Evolutionary conservation across 1,284 basidiomycete species (phyloP).

Genomic region (Cutaneotrichosporon sp.): DNA sequence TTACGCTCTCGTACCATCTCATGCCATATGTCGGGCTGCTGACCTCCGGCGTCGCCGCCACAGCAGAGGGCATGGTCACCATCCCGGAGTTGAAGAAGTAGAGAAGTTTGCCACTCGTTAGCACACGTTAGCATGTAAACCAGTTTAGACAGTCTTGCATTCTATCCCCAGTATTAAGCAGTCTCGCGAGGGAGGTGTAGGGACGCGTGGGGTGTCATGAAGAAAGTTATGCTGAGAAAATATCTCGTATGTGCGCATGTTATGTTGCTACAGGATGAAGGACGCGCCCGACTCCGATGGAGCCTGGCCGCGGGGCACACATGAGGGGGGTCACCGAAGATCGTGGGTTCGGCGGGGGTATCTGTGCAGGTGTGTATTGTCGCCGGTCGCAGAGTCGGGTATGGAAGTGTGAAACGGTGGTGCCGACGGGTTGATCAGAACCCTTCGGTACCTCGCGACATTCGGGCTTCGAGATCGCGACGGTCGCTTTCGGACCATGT

Average conservation of each 20-base stretch:
- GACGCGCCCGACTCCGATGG: too few species aligned
- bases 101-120: too few species aligned
- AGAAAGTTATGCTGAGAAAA: background rate
- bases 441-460: slow-evolving; percentile 7
- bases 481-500: slow-evolving; percentile 9
- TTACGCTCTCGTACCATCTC: slow-evolving; percentile 47
- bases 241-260: slow-evolving; percentile 1
- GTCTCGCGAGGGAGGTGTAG: background rate
- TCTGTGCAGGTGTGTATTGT: slow-evolving; percentile 15
- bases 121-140: background rate
- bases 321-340: too few species aligned
- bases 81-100: slow-evolving; percentile 4
- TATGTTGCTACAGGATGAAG: slow-evolving; percentile 12
- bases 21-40: slow-evolving; percentile 51
- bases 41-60: slow-evolving; percentile 44
- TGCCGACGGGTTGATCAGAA: background rate
- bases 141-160: slow-evolving; percentile 1
- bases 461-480: slow-evolving; percentile 2
- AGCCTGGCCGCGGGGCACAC: too few species aligned
- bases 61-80: slow-evolving; percentile 31
- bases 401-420: background rate
- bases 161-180: background rate
- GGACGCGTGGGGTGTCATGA: background rate
- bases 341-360: slow-evolving; percentile 3
- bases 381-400: background rate